Percentiles rank a stretch among this genome's conserved stretches.
Evolutionary conservation across 305 asterid species (phyloP).

Genomic region (Fraxinus nigra): DNA sequence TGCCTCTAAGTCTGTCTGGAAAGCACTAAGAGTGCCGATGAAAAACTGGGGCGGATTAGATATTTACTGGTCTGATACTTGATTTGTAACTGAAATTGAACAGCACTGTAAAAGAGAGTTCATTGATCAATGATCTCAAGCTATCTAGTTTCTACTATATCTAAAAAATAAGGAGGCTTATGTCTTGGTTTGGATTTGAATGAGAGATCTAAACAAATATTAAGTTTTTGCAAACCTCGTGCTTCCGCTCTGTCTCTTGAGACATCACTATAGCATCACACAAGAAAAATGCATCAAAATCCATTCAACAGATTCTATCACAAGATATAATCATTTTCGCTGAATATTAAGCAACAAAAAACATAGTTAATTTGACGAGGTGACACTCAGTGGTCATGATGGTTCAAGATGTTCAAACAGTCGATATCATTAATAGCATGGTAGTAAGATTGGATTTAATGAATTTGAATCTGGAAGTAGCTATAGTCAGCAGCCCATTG

Average conservation of each 20-base stretch:
- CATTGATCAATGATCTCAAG: background rate
- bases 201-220: background rate
- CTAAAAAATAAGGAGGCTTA: background rate
- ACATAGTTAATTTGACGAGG: background rate
- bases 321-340: too few species aligned
- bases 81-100: background rate
- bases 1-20: conserved; percentile 38
- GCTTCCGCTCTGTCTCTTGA: background rate
- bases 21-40: conserved; percentile 32
- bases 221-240: background rate
- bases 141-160: background rate
- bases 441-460: background rate
- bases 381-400: background rate
- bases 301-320: background rate
- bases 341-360: background rate
- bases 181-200: background rate
- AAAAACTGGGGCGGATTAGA: conserved; percentile 26
- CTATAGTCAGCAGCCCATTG: background rate
- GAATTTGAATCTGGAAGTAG: background rate
- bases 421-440: background rate
- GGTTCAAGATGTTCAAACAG: background rate
- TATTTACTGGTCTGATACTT: conserved; percentile 38
- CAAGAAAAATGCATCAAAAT: background rate
- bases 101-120: background rate
- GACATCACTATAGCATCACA: background rate